A percentile compares a stretch with the other conserved stretches of the same genome.
Conservation (phyloP, 495 filamentous ascomycete species). For the Neurospora sp. region DNA sequence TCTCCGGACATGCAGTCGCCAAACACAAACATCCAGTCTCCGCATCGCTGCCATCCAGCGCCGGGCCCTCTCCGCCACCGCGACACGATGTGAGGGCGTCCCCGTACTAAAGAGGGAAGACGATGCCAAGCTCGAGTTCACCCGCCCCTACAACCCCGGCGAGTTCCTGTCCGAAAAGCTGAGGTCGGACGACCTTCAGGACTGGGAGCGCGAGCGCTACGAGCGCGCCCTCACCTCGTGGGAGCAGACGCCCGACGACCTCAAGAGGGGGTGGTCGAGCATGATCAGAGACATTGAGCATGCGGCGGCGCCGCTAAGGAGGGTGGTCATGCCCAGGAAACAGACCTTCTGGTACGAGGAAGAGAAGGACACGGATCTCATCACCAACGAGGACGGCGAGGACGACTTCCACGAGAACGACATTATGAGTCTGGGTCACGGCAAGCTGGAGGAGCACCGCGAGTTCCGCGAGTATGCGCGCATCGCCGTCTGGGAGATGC, state of each 20-base stretch:
- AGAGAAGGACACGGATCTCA: conserved; percentile 31
- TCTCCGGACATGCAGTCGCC: conserved; percentile 26
- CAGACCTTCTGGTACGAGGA: conserved; percentile 30
- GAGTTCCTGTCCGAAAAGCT: conserved; percentile 5
- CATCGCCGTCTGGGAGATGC: conserved; percentile 93
- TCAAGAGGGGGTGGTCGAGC: background rate
- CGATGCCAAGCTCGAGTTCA: background rate
- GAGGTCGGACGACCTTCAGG: conserved; percentile 2
- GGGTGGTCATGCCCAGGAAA: conserved; percentile 3
- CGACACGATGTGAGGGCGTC: conserved; percentile 23
- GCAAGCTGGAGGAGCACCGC: conserved; percentile 78
- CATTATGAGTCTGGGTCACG: conserved; percentile 69
- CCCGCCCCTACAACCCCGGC: conserved; percentile 9
- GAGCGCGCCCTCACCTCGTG: background rate
- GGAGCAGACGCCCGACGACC: conserved; percentile 4
- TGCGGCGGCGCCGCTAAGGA: conserved; percentile 1
- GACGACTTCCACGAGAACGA: conserved; percentile 57
- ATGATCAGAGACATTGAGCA: conserved; percentile 1
- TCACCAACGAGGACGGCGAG: conserved; percentile 29
- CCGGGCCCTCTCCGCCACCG: conserved; percentile 10
- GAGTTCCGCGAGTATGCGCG: conserved; percentile 84
- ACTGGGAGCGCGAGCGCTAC: conserved; percentile 8
- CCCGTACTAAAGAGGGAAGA: conserved; percentile 6
- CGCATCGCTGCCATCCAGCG: conserved; percentile 5
- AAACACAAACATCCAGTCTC: conserved; percentile 13